These are phyloP conservation scores for Cladosporium sp. DNA, from an alignment of 2,329 filamentous ascomycete genomes.

Conservation along the genomic window DNA sequence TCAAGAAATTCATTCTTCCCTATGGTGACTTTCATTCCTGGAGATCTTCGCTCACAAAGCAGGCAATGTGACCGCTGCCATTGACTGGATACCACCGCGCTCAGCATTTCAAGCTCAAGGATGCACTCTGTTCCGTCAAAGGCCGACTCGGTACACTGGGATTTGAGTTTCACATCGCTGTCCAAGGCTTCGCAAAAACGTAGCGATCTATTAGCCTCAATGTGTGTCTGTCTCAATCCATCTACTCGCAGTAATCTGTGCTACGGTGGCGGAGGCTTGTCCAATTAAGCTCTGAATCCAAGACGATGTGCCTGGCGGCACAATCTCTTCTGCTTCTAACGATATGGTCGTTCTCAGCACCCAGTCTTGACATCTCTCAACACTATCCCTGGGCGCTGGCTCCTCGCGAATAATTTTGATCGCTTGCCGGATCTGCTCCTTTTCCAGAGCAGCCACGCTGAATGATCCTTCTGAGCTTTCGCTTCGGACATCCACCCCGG, in stretches of 20 bases:
- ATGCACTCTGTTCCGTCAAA: too few relatives aligned
- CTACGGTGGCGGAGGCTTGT: neutral
- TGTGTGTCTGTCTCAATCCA: neutral
- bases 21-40: too few relatives aligned
- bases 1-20: too few relatives aligned
- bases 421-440: neutral
- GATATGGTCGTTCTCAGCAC: constrained; percentile 13
- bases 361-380: constrained; percentile 16
- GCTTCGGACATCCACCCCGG: constrained; percentile 7
- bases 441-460: neutral
- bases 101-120: too few relatives aligned
- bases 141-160: too few relatives aligned
- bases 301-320: constrained; percentile 1
- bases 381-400: constrained; percentile 12
- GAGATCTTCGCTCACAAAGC: too few relatives aligned
- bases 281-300: neutral
- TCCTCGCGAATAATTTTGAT: constrained; percentile 7
- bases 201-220: too few relatives aligned
- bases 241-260: neutral
- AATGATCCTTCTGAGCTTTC: constrained; percentile 12
- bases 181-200: neutral
- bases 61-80: too few relatives aligned
- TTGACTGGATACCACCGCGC: too few relatives aligned
- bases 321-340: constrained; percentile 13
- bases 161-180: too few relatives aligned